Base-by-base conservation (phyloP, 805 yeast species). In the Torulaspora gathmanii region DNA sequence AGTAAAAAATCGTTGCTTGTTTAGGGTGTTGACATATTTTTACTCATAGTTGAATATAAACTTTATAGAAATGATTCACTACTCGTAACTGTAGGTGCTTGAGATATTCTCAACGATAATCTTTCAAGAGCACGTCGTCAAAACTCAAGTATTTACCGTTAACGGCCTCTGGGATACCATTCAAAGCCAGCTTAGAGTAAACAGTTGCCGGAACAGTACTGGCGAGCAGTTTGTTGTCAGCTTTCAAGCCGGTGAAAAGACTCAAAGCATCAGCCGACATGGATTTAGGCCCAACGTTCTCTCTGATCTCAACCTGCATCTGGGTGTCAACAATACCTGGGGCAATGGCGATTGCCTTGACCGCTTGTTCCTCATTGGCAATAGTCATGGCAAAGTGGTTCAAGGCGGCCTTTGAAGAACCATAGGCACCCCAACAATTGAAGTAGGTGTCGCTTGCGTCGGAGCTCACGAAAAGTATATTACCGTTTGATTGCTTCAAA, bases 291-390 rank as follows among this genome's bases (percentile, higher is more conserved):
- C 77, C 71, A 48, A 67, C 79, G 35, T 65, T 72, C 13, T 78
- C 83, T 55, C 98, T 78, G 46, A 91, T 89, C 44, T 79, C 82
- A 6, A 53, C 62, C 68, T 93, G 98, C 98, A 93, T 91, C 16
- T 70, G 71, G 1, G 99, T 91, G 60, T 87, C 87, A 1, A 93
- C 97, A 1, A 88, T 95, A 3, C 99, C 98, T 0, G 98, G 98
- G 0, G 96, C 96, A 19, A 93, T 74, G 0, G 96, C 72, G 9
- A 89, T 68, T 3, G 83, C 70, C 23, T 40, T 51, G 7, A 59
- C 54, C 0, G 68, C 72, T 1, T 72, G 68, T 60, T 85, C 89
- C 57, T 89, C 96, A 5, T 68, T 70, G 1, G 86, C 83, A 12
- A 91, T 62, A 11, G 86, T 78, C 37, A 68, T 59, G 5, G 86